A percentile compares a stretch with the other conserved stretches of the same genome.
Evolutionary conservation across 176 grass and related monocot species (phyloP).

Genomic region (Hordeum vulgare): MorexV3_pseudomolecules_assembly NC_058518.1:465792981-465793480

Average conservation of each 20-base stretch:
- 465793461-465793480: too few relatives aligned
- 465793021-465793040: neutral
- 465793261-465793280: neutral
- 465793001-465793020: neutral
- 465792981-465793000: neutral
- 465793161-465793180: too few relatives aligned
- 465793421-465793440: too few relatives aligned
- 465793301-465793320: neutral
- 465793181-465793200: too few relatives aligned
- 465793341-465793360: neutral
- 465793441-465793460: too few relatives aligned
- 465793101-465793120: neutral
- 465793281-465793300: constrained; percentile 5
- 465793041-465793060: neutral
- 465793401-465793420: too few relatives aligned
- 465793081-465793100: neutral
- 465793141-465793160: too few relatives aligned
- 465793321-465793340: constrained; percentile 22
- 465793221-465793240: too few relatives aligned
- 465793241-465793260: neutral
- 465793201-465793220: too few relatives aligned
- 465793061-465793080: too few relatives aligned
- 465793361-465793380: neutral
- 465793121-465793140: neutral
- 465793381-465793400: too few relatives aligned